phyloP scores from a whole-genome alignment of 2,329 filamentous ascomycete genomes.

The Epichloe hybrida region DNA sequence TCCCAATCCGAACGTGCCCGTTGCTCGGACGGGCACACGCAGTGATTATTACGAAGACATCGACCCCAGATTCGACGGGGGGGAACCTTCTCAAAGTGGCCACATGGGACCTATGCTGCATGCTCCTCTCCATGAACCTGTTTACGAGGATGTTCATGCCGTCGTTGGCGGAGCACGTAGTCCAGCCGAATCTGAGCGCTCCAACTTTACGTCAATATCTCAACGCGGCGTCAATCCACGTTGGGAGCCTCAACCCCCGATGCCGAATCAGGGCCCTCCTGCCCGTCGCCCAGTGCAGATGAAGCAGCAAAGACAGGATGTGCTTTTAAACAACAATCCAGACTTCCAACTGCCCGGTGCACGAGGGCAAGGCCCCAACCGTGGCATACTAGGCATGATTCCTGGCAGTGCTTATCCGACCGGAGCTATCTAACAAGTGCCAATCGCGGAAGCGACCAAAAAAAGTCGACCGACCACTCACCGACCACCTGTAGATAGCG shows the following conservation, averaged over 20 bases:
- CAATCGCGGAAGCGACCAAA: not conserved
- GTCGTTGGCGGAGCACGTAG: conserved; percentile 44
- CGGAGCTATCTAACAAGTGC: conserved; percentile 6
- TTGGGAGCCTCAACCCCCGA: conserved; percentile 51
- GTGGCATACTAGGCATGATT: conserved; percentile 30
- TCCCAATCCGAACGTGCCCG: conserved; percentile 21
- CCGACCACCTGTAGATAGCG: not conserved
- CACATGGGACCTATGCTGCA: conserved; percentile 13
- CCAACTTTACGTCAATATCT: conserved; percentile 80
- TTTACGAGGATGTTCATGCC: conserved; percentile 49
- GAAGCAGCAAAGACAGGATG: conserved; percentile 53
- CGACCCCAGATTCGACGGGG: conserved; percentile 57
- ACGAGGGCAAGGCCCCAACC: conserved; percentile 15
- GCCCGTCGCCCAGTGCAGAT: conserved; percentile 34
- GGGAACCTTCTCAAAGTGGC: conserved; percentile 25
- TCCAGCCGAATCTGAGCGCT: conserved; percentile 65
- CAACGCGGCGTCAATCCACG: conserved; percentile 80
- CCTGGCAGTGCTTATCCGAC: conserved; percentile 40
- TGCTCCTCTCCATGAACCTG: conserved; percentile 22
- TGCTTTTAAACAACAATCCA: conserved; percentile 74
- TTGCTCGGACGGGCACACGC: conserved; percentile 17
- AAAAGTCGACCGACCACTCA: not conserved
- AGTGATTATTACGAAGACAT: conserved; percentile 81
- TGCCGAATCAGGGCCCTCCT: conserved; percentile 28
- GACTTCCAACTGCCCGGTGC: conserved; percentile 62